Conservation (phyloP, 768 basidiomycete genomes). For the Leccinum olivaceopallidum region DNA sequence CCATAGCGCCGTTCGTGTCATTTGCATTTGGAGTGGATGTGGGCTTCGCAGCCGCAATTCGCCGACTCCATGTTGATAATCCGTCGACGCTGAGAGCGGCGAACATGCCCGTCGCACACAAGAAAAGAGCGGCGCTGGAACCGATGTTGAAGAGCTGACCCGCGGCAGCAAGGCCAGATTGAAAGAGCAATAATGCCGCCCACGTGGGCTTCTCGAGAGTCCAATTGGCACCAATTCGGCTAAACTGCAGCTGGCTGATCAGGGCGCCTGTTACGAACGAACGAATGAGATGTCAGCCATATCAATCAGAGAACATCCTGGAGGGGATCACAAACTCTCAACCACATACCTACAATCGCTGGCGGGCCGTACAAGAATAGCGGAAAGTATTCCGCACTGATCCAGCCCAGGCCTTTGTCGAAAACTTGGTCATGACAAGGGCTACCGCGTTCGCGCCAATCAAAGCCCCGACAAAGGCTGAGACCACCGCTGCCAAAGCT, state of each 20-base stretch:
- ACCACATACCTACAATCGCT: constrained; percentile 61
- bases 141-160: constrained; percentile 73
- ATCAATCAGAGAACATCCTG: neutral
- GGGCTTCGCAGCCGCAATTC: constrained; percentile 13
- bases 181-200: constrained; percentile 59
- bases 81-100: constrained; percentile 55
- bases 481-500: constrained; percentile 49
- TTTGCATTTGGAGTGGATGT: neutral
- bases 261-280: constrained; percentile 53
- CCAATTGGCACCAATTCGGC: constrained; percentile 17
- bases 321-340: neutral
- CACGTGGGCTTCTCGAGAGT: constrained; percentile 62
- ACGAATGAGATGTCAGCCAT: neutral
- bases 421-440: constrained; percentile 50
- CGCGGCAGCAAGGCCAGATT: constrained; percentile 52
- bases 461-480: constrained; percentile 56
- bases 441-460: constrained; percentile 72
- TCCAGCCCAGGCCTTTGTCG: constrained; percentile 84
- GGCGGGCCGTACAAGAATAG: constrained; percentile 76
- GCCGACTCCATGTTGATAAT: constrained; percentile 27
- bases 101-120: constrained; percentile 59
- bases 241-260: constrained; percentile 57
- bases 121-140: constrained; percentile 73
- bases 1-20: constrained; percentile 1
- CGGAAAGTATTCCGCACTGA: constrained; percentile 63